Conservation (phyloP, 2,329 filamentous ascomycete genomes). For the Nectriaceae sp. region DNA sequence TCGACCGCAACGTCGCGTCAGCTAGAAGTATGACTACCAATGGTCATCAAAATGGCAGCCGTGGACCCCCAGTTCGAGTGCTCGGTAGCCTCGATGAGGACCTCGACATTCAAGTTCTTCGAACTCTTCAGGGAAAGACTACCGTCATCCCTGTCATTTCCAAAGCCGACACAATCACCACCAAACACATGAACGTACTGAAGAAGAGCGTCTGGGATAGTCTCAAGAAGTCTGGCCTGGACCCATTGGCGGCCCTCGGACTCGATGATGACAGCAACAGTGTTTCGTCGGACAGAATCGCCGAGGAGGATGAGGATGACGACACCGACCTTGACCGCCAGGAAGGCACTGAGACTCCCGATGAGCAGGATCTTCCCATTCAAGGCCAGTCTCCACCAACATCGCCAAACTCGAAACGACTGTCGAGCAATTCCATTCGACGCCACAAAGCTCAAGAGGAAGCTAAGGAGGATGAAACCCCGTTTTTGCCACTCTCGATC, state of each 20-base stretch:
- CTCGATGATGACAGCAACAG: slow-evolving; percentile 75
- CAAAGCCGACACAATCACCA: slow-evolving; percentile 96
- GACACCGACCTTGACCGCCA: slow-evolving; percentile 29
- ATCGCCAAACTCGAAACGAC: slow-evolving; percentile 45
- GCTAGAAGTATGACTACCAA: slow-evolving; percentile 57
- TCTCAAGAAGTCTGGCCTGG: slow-evolving; percentile 80
- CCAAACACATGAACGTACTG: slow-evolving; percentile 87
- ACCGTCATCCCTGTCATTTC: slow-evolving; percentile 94
- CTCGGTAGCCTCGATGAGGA: slow-evolving; percentile 80
- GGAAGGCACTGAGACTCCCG: slow-evolving; percentile 24
- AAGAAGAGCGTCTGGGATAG: slow-evolving; percentile 91
- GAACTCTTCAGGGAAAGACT: slow-evolving; percentile 87
- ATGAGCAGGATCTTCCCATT: slow-evolving; percentile 42
- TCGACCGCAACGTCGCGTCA: slow-evolving; percentile 79
- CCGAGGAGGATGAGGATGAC: slow-evolving; percentile 54
- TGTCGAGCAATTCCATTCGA: slow-evolving; percentile 48
- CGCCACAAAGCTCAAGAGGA: slow-evolving; percentile 49
- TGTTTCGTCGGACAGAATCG: slow-evolving; percentile 53
- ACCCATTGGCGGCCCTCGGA: slow-evolving; percentile 84
- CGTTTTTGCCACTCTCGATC: slow-evolving; percentile 85
- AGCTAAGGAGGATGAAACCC: slow-evolving; percentile 54
- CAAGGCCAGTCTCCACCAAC: slow-evolving; percentile 35
- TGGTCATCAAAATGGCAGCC: slow-evolving; percentile 53
- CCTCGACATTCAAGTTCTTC: slow-evolving; percentile 87
- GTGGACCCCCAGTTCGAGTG: slow-evolving; percentile 40